These are phyloP conservation scores for Pontederia paniculata DNA, from an alignment of 176 grass and related monocot genomes.

Conservation along the genomic window DNA sequence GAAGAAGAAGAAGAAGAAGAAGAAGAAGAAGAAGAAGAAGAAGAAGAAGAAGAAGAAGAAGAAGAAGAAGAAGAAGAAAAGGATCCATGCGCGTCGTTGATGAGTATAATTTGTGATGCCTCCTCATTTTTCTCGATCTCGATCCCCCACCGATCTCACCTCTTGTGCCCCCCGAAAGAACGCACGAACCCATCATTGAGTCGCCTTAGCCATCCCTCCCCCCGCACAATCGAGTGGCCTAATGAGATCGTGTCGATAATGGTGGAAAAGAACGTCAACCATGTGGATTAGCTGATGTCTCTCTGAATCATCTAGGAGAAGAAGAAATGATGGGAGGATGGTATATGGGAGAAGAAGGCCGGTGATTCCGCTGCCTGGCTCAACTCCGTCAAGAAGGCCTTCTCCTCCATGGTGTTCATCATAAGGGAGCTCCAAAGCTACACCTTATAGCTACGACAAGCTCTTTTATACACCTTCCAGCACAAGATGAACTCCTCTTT, in stretches of 20 bases:
- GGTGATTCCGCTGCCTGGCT: constrained; percentile 30
- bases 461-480: constrained; percentile 48
- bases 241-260: constrained; percentile 22
- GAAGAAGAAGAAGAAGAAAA: neutral
- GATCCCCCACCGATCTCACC: too few relatives aligned
- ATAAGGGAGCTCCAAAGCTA: constrained; percentile 91
- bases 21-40: too few relatives aligned
- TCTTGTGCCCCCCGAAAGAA: neutral
- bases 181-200: neutral
- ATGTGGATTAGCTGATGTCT: constrained; percentile 53
- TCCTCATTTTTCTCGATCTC: neutral
- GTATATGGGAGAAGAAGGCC: constrained; percentile 19
- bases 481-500: constrained; percentile 88
- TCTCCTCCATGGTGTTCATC: constrained; percentile 96
- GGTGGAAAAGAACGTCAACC: constrained; percentile 55
- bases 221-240: constrained; percentile 16
- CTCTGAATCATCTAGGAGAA: constrained; percentile 70
- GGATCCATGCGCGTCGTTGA: neutral
- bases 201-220: constrained; percentile 5
- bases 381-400: constrained; percentile 57
- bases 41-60: too few relatives aligned
- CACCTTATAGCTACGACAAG: constrained; percentile 57
- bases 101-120: neutral
- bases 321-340: constrained; percentile 51
- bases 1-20: too few relatives aligned